Base-by-base conservation (phyloP, 176 grass and related monocot genomes). In the Olyra latifolia region DNA sequence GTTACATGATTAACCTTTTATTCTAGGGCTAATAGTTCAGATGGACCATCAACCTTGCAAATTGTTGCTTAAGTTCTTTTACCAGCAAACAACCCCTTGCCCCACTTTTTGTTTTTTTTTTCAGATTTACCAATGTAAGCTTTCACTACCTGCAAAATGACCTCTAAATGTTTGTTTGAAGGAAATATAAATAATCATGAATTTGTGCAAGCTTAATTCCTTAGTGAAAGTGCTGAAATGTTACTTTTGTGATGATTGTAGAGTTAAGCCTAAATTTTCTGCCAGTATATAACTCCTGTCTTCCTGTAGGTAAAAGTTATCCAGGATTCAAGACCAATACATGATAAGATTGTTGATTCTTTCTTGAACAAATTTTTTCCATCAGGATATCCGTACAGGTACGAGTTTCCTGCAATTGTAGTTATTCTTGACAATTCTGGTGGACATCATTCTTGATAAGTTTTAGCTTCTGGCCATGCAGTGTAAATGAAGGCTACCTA, bases 361-460 rank as follows among this genome's bases (percentile, higher is more conserved):
- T 95, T 99, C 82, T 80, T 93, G 71, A 99, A 91, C 84, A 99
- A 91, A 68, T 93, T 99, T 73, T 98, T 99, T 48, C 96, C 96
- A 25, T 99, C 90, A 45, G 96, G 96, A 27, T 95, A 99, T 87
- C 90, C 96, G 55, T 91, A 91, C 85, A 99, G 93, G 96, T 99
- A 88, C 16, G 58, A 82, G 64, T 72, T 93, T 79, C 2, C 40
- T 82, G 16, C 30, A 27, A 45, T 6, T 3, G 24, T 80, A 56
- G 40, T 27, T 87, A 62, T 46, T 72, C 30, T 79, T 46, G 12
- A 80, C 17, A 27, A 30, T 48, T 52, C 30, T 82, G 22, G 20
- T 69, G 12, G n/a, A 17, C 23, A 35, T 62, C 39, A 66, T 62
- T 63, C 15, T 49, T 85, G 14, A 60, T 65, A 76, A 64, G n/a